Evolutionary conservation across 2,329 filamentous ascomycete species (phyloP).

Genomic region (Neonectria sp.): DNA sequence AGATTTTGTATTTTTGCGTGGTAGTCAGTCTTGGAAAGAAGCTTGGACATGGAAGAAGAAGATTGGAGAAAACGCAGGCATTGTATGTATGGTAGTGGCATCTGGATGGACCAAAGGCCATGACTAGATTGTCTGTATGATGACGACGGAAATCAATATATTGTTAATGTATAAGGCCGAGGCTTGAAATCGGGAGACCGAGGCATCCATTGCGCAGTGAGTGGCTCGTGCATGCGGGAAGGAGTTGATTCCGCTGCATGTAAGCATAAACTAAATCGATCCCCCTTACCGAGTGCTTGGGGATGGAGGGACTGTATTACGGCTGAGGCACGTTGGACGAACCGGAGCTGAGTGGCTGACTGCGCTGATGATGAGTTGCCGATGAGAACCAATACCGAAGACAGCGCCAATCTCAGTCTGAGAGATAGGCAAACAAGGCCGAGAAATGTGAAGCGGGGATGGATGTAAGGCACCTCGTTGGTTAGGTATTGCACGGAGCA

Average conservation of each 20-base stretch:
- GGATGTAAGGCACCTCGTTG: background rate
- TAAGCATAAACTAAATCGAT: background rate
- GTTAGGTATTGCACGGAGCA: background rate
- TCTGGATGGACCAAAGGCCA: slow-evolving; percentile 7
- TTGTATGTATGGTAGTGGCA: slow-evolving; percentile 5
- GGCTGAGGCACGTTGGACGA: background rate
- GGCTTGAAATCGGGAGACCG: background rate
- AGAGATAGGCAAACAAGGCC: background rate
- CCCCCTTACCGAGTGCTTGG: background rate
- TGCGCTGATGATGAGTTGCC: background rate
- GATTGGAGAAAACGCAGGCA: background rate
- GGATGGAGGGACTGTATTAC: background rate
- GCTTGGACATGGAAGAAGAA: background rate
- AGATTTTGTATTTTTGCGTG: background rate
- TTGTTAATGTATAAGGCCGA: slow-evolving; percentile 10
- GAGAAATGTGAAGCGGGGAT: background rate
- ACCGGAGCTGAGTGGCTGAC: background rate
- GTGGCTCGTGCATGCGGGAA: slow-evolving; percentile 30
- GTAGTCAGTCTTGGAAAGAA: background rate
- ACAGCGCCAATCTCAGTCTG: background rate
- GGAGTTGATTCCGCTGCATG: slow-evolving; percentile 21
- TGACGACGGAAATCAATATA: slow-evolving; percentile 20
- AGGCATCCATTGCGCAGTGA: background rate
- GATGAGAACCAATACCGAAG: background rate
- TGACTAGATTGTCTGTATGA: slow-evolving; percentile 21